Evolutionary conservation across 2,329 filamentous ascomycete genomes (phyloP), one percentile per base, ranked within the genome.

Genomic region (Coniochaeta hoffmannii): DNA sequence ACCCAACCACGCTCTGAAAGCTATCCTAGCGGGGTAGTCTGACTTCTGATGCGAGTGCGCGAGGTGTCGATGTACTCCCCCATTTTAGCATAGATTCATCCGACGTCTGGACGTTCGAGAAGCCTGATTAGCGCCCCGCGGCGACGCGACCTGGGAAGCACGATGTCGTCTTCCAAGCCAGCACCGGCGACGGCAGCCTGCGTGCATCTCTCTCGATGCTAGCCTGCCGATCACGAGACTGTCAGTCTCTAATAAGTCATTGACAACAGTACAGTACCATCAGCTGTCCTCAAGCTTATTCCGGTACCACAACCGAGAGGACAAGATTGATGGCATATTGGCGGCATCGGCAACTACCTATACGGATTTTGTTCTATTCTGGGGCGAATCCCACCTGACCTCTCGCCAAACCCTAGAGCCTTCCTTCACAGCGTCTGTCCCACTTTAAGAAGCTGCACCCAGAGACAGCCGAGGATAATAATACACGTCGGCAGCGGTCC

Each of bases 51-150:
- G 41, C 12, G 22, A 17, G 24, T 46, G 41, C 11, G 19, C 19
- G 12, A 26, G 41, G 15, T 15, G 19, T 26, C n/a, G 24, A 46
- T 46, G 41, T 46, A 46, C 41, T 28, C 22, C 15, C 12, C 17
- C 41, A 11, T 32, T 51, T 51, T 51, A 51, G 49, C 49, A 51
- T 51, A 51, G 32, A 51, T 15, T 51, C 49, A 22, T n/a, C n/a
- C 49, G 19, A 50, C 46, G 15, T 5, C 28, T 28, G 11, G 26
- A 28, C 24, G 26, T 46, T 28, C 41, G 41, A 46, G 41, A 46
- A 46, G 36, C 36, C 22, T 41, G 17, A 35, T n/a, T n/a, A n/a
- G n/a, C n/a, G 14, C 34, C 12, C 34, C 34, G n/a, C 34, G 4
- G 34, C 4, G 34, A 9, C 4, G n/a, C 35, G 35, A 38, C 19